Percentiles rank a stretch among this genome's conserved stretches.
phyloP scores from a whole-genome alignment of 2,329 filamentous ascomycete species.

The Ophiosphaerella korrae region DNA sequence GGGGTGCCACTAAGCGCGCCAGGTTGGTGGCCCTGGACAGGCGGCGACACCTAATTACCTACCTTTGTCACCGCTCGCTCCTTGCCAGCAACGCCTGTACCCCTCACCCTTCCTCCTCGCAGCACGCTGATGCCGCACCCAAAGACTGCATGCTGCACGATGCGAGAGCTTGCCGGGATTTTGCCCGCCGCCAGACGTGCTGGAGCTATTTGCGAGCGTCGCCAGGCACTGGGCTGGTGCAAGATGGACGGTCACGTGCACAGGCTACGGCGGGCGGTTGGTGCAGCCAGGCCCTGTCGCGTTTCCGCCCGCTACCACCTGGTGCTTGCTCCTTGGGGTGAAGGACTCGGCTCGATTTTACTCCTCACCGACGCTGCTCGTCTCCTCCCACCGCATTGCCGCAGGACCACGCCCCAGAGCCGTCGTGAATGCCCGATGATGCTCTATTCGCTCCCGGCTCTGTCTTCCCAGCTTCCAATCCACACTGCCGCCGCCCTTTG shows the following conservation, averaged over 20 bases:
- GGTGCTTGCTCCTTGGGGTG: not conserved
- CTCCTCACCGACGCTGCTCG: constrained; percentile 35
- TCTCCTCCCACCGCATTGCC: constrained; percentile 34
- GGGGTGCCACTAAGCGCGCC: not conserved
- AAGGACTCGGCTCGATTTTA: constrained; percentile 24
- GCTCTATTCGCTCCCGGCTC: constrained; percentile 25
- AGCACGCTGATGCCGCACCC: too few species aligned
- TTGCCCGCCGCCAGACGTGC: not conserved
- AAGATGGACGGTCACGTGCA: constrained; percentile 17
- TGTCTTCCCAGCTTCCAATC: constrained; percentile 30
- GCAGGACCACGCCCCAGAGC: constrained; percentile 20
- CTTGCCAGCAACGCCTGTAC: constrained; percentile 24
- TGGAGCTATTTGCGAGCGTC: constrained; percentile 6
- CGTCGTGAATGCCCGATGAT: constrained; percentile 31
- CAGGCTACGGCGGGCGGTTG: constrained; percentile 21
- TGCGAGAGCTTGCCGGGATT: too few species aligned
- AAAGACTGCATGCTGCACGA: too few species aligned
- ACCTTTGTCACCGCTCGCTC: constrained; percentile 21
- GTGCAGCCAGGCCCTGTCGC: constrained; percentile 6
- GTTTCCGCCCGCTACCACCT: constrained; percentile 13
- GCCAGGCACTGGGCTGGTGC: constrained; percentile 3
- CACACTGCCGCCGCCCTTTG: constrained; percentile 37
- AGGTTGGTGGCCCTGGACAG: too few species aligned
- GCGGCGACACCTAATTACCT: too few species aligned
- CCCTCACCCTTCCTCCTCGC: constrained; percentile 18